phyloP scores from a whole-genome alignment of 306 rosid genomes.

The Trifolium fragiferum region DNA sequence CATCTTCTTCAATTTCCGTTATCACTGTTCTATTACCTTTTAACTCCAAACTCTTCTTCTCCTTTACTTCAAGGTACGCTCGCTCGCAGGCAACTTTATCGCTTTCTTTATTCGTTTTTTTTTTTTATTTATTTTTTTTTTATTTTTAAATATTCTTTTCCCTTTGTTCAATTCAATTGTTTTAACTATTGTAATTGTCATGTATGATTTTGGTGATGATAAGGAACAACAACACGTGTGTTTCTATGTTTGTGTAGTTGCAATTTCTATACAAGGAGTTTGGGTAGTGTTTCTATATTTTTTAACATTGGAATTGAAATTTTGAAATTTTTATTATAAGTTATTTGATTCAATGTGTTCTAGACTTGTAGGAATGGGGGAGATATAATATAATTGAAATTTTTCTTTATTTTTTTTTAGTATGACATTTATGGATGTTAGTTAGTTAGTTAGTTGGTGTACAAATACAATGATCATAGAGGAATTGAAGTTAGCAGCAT shows the following conservation, averaged over 20 bases:
- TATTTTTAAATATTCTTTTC: neutral
- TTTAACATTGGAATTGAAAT: neutral
- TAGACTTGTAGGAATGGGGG: slow-evolving; percentile 1
- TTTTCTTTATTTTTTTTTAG: neutral
- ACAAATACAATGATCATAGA: slow-evolving; percentile 17
- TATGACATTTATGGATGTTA: neutral
- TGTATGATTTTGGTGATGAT: slow-evolving; percentile 8
- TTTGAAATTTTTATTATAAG: neutral
- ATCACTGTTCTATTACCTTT: slow-evolving; percentile 30
- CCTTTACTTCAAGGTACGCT: slow-evolving; percentile 53
- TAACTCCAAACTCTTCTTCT: slow-evolving; percentile 21
- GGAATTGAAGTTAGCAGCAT: neutral
- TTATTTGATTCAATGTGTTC: neutral
- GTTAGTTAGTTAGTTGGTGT: slow-evolving; percentile 29
- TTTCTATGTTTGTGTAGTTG: neutral
- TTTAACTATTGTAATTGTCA: neutral
- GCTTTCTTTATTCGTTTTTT: slow-evolving; percentile 9
- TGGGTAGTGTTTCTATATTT: neutral
- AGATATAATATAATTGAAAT: neutral
- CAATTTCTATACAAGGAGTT: neutral
- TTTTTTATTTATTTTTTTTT: neutral
- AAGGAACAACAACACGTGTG: neutral
- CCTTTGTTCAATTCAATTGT: slow-evolving; percentile 22
- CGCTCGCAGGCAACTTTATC: slow-evolving; percentile 42
- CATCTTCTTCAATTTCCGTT: slow-evolving; percentile 25